Evolutionary conservation across 176 grass and related monocot species (phyloP).

Genomic region (Oryza glumipatula): DNA sequence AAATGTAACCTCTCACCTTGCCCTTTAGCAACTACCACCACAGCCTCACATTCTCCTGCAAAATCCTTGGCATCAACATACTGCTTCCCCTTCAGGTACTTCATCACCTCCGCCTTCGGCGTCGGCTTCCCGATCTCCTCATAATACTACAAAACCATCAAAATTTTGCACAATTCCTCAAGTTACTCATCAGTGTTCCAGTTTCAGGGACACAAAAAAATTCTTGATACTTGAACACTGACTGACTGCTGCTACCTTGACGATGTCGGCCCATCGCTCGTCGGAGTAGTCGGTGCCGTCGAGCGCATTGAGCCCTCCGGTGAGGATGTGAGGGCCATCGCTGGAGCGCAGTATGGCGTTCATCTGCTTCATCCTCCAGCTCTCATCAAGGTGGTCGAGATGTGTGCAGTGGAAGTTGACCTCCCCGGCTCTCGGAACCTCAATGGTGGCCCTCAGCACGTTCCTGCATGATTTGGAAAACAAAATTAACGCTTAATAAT

Average conservation of each 20-base stretch:
- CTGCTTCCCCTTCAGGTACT: slow-evolving; percentile 76
- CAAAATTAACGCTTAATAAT: background rate
- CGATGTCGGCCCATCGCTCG: slow-evolving; percentile 89
- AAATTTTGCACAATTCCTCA: background rate
- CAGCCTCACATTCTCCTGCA: slow-evolving; percentile 92
- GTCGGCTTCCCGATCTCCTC: slow-evolving; percentile 98
- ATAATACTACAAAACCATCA: slow-evolving; percentile 63
- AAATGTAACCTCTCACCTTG: slow-evolving; percentile 59
- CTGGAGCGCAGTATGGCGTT: slow-evolving; percentile 68
- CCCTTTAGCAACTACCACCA: slow-evolving; percentile 93
- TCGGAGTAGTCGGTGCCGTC: slow-evolving; percentile 88
- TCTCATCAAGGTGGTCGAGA: slow-evolving; percentile 96
- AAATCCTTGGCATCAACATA: slow-evolving; percentile 93
- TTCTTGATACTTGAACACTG: background rate
- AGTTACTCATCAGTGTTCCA: background rate
- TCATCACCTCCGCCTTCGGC: slow-evolving; percentile 95
- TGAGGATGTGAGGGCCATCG: slow-evolving; percentile 80
- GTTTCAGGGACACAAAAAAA: background rate
- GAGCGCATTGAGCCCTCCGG: slow-evolving; percentile 89
- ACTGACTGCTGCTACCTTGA: slow-evolving; percentile 55
- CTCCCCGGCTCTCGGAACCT: slow-evolving; percentile 81
- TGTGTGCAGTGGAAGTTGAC: slow-evolving; percentile 94
- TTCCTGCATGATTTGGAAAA: slow-evolving; percentile 55
- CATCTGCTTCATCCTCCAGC: slow-evolving; percentile 94
- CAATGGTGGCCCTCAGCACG: slow-evolving; percentile 88